These are phyloP conservation scores for Populus nigra DNA, from an alignment of 345 rosid genomes.

Conservation along the genomic window DNA sequence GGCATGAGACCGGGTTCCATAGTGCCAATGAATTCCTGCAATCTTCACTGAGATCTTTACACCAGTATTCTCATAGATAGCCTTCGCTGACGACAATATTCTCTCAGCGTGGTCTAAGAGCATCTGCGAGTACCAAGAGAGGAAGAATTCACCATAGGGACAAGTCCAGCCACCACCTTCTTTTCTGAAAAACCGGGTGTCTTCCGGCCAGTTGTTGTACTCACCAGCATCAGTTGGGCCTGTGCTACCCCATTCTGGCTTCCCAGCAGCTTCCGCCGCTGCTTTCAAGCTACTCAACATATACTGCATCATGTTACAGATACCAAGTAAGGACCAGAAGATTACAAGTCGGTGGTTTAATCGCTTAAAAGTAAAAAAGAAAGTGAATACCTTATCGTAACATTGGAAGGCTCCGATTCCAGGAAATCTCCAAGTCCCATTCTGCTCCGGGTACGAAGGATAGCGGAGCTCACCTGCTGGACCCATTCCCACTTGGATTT, in stretches of 20 bases:
- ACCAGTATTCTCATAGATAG: constrained; percentile 41
- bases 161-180: constrained; percentile 86
- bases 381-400: constrained; percentile 65
- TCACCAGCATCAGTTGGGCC: constrained; percentile 97
- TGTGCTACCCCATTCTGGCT: constrained; percentile 90
- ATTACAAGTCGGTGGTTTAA: background rate
- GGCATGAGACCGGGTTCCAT: constrained; percentile 89
- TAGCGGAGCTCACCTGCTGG: constrained; percentile 97
- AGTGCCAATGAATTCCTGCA: constrained; percentile 99
- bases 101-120: constrained; percentile 79
- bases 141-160: constrained; percentile 84
- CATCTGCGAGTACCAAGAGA: constrained; percentile 88
- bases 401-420: constrained; percentile 99
- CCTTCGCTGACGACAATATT: constrained; percentile 60
- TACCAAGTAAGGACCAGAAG: background rate
- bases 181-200: constrained; percentile 71
- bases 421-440: constrained; percentile 92
- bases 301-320: constrained; percentile 49
- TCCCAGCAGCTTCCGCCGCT: constrained; percentile 82
- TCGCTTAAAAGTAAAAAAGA: background rate
- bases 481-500: constrained; percentile 99
- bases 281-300: constrained; percentile 78
- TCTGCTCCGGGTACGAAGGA: constrained; percentile 83
- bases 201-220: constrained; percentile 97
- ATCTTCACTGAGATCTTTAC: constrained; percentile 82